phyloP scores from a whole-genome alignment of 345 rosid species.

The Eucalyptus pauciflora region DNA sequence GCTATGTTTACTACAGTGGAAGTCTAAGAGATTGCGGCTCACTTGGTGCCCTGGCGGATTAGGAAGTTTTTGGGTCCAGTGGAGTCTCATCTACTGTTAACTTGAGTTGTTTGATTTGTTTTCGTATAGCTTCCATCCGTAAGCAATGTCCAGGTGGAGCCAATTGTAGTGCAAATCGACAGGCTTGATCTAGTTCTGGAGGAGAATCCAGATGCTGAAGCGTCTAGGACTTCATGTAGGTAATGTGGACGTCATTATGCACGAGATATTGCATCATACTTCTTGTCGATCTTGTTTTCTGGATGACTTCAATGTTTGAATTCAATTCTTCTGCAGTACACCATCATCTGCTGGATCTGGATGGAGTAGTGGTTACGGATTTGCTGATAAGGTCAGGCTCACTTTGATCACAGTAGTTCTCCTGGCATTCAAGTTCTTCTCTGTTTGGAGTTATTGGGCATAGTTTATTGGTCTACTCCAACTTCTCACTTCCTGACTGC shows the following conservation, averaged over 20 bases:
- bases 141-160: constrained; percentile 85
- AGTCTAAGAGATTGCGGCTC: neutral
- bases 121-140: constrained; percentile 67
- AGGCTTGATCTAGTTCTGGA: constrained; percentile 92
- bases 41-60: neutral
- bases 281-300: neutral
- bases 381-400: constrained; percentile 83
- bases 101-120: neutral
- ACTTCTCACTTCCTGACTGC: neutral
- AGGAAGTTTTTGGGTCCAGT: neutral
- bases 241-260: neutral
- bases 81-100: neutral
- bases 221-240: constrained; percentile 55
- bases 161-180: constrained; percentile 84
- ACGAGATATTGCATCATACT: neutral
- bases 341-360: constrained; percentile 50
- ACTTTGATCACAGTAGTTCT: neutral
- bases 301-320: neutral
- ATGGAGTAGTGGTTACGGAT: constrained; percentile 88
- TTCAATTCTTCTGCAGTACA: constrained; percentile 23
- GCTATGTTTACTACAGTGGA: neutral
- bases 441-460: neutral
- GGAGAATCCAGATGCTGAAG: constrained; percentile 70
- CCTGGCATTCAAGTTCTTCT: neutral
- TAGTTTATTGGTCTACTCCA: neutral